Evolutionary conservation across 352 stramenopile genomes (phyloP).

Genomic region (Pythium volutum): DNA sequence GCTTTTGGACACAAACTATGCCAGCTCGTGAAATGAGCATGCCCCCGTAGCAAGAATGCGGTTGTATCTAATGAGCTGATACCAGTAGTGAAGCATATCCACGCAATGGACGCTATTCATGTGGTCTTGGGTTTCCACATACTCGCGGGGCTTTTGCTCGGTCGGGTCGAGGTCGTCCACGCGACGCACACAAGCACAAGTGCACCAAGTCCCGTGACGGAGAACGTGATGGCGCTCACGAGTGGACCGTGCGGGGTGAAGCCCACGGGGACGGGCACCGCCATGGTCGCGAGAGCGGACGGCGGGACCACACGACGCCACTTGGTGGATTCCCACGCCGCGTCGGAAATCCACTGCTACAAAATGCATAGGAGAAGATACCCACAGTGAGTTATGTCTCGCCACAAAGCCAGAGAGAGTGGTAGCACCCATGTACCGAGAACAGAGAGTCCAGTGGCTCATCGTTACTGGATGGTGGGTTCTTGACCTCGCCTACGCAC

Average conservation of each 20-base stretch:
- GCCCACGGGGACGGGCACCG: slow-evolving; percentile 19
- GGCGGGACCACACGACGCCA: slow-evolving; percentile 14
- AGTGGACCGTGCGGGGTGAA: slow-evolving; percentile 15
- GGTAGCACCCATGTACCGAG: background rate
- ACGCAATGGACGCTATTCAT: background rate
- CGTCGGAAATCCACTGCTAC: background rate
- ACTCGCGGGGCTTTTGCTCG: background rate
- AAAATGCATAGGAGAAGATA: background rate
- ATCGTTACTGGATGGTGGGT: background rate
- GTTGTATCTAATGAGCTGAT: slow-evolving; percentile 8
- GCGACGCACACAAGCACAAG: slow-evolving; percentile 23
- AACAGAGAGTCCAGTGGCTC: background rate
- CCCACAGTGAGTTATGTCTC: background rate
- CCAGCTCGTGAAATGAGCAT: background rate
- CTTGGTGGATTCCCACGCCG: background rate
- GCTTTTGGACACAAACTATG: slow-evolving; percentile 42
- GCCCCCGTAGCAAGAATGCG: background rate
- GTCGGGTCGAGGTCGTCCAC: background rate
- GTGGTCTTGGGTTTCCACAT: slow-evolving; percentile 9
- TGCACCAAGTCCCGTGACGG: slow-evolving; percentile 22
- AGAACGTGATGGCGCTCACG: slow-evolving; percentile 25
- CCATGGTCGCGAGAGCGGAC: background rate
- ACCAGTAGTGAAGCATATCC: background rate
- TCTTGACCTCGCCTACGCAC: background rate
- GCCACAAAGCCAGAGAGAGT: background rate